These are phyloP conservation scores for Medicago arabica DNA, from an alignment of 306 rosid species.

Conservation along the genomic window DNA sequence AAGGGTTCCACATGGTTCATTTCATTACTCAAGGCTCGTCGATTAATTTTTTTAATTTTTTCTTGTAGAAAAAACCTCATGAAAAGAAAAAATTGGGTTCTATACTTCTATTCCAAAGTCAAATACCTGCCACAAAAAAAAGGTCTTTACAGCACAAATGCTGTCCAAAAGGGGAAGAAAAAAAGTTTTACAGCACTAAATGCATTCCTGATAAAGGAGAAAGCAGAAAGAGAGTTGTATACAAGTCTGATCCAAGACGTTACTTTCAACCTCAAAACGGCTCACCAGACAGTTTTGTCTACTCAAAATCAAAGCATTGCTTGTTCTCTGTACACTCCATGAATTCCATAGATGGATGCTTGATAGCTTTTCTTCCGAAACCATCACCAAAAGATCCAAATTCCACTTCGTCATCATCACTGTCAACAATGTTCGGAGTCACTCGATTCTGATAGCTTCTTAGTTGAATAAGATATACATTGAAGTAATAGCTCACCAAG, in stretches of 20 bases:
- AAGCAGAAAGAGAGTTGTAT: slow-evolving; percentile 18
- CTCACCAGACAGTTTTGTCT: slow-evolving; percentile 37
- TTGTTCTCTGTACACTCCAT: slow-evolving; percentile 59
- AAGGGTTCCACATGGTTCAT: too few species aligned
- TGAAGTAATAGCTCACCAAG: slow-evolving; percentile 84
- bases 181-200: slow-evolving; percentile 29
- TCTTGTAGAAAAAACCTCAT: background rate
- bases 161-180: background rate
- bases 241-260: slow-evolving; percentile 9
- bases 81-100: background rate
- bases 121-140: slow-evolving; percentile 5
- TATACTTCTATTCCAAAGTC: slow-evolving; percentile 17
- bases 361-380: slow-evolving; percentile 59
- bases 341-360: slow-evolving; percentile 41
- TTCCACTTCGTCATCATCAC: slow-evolving; percentile 84
- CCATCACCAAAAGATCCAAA: slow-evolving; percentile 65
- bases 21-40: too few species aligned
- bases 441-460: slow-evolving; percentile 89
- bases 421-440: slow-evolving; percentile 67
- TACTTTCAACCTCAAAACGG: slow-evolving; percentile 26
- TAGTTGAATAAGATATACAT: slow-evolving; percentile 65
- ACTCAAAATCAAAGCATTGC: slow-evolving; percentile 57
- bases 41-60: too few species aligned
- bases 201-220: slow-evolving; percentile 32
- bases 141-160: too few species aligned